phyloP scores from a whole-genome alignment of 2,329 filamentous ascomycete species.

The Aspergillus fijiensis region DNA sequence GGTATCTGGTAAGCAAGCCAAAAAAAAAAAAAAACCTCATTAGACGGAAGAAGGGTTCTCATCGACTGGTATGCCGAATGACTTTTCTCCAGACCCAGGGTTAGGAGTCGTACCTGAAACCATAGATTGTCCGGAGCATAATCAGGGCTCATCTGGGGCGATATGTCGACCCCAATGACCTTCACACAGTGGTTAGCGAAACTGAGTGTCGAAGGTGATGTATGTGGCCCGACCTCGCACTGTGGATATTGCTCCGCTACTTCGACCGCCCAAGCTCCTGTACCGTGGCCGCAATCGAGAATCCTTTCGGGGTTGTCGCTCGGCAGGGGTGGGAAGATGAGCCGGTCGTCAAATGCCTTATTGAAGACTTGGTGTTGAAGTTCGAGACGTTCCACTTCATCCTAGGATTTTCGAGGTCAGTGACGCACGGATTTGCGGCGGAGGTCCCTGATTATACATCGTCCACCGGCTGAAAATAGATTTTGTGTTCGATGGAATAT shows the following conservation, averaged over 20 bases:
- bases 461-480: constrained; percentile 69
- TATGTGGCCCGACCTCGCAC: constrained; percentile 56
- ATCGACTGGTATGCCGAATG: background rate
- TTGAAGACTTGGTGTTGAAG: constrained; percentile 63
- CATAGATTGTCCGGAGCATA: constrained; percentile 65
- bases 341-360: constrained; percentile 63
- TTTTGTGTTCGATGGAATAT: constrained; percentile 63
- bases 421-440: constrained; percentile 7
- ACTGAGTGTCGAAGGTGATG: constrained; percentile 5
- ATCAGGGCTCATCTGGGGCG: constrained; percentile 67
- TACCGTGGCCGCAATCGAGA: constrained; percentile 71
- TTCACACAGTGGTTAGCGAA: constrained; percentile 37
- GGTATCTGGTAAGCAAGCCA: background rate
- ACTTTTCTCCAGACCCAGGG: background rate
- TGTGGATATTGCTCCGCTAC: constrained; percentile 64
- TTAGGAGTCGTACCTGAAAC: constrained; percentile 54
- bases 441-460: constrained; percentile 53
- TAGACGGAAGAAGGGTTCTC: background rate
- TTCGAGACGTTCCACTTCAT: constrained; percentile 66
- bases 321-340: constrained; percentile 68
- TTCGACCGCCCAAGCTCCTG: constrained; percentile 68
- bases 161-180: constrained; percentile 72
- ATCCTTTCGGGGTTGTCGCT: constrained; percentile 53
- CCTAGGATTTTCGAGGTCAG: constrained; percentile 46
- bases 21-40: background rate